Base-by-base conservation (phyloP, 2,329 filamentous ascomycete species). In the Trichoderma citrinoviride region DNA sequence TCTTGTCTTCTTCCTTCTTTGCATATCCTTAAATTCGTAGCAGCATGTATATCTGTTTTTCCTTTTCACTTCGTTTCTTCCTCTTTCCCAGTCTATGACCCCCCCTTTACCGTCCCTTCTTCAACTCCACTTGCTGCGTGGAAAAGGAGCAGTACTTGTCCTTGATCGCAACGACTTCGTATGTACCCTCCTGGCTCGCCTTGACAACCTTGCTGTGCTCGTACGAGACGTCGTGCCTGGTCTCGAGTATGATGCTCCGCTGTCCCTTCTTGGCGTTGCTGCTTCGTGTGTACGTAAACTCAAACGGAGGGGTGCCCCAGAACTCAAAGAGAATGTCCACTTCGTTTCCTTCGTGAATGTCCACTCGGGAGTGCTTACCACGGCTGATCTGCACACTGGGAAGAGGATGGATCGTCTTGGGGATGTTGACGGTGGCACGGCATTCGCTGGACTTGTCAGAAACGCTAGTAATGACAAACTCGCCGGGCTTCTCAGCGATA, bases 131-230 rank as follows among this genome's bases (percentile, higher is more conserved):
- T 68, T 86, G 84, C 73, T 89, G 85, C 67, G 88, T 94, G 52
- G 91, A 91, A 77, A 96, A 97, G 27, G 92, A 89, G 76, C 95
- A 99, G 79, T 87, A 96, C 73, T 87, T 87, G 78, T 99, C 95
- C 82, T 96, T 96, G 78, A 99, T 97, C 12, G 92, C 90, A 33
- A 98, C 91, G 19, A 99, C 94, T 79, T 99, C 95, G 74, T 99
- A 99, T 70, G 93, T 97, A 56, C 95, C 95, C 82, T 98, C 95
- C 74, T 97, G 91, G 70, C 90, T 93, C 27, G 93, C 93, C 71
- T 88, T 88, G 71, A 98, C 86, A 27, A 87, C 86, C 83, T 96
- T 93, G 72, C 81, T 88, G 75, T 92, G 85, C 72, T 96, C 92
- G 68, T 93, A 86, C 55, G 90, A 94, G 19, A 90, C 83, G 71